phyloP scores from a whole-genome alignment of 2,329 filamentous ascomycete species.

The Penicillium aurantiogriseum region DNA sequence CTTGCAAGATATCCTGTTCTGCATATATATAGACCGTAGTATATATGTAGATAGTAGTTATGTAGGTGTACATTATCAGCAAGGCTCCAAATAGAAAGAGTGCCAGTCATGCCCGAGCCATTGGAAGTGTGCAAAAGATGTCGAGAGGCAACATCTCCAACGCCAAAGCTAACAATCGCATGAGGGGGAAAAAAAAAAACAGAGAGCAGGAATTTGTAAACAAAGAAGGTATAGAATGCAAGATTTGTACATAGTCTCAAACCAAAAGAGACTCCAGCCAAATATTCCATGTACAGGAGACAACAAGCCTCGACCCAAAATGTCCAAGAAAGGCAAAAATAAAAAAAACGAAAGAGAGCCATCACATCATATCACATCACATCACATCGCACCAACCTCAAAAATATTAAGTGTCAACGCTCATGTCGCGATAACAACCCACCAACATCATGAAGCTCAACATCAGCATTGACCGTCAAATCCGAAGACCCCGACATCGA shows the following conservation, averaged over 20 bases:
- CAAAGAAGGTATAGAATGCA: not conserved
- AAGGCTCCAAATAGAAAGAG: not conserved
- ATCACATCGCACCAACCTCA: not conserved
- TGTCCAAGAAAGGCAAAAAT: not conserved
- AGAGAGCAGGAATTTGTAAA: not conserved
- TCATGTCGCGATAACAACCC: slow-evolving; percentile 34
- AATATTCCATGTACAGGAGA: not conserved
- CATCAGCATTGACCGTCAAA: slow-evolving; percentile 23
- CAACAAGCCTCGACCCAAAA: not conserved
- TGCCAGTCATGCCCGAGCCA: not conserved
- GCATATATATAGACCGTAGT: not conserved
- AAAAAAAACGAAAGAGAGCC: not conserved
- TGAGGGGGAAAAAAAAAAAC: slow-evolving; percentile 8
- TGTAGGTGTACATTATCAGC: slow-evolving; percentile 4
- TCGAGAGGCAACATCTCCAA: slow-evolving; percentile 2
- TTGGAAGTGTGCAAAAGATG: not conserved
- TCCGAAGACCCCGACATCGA: slow-evolving; percentile 14
- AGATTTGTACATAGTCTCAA: not conserved
- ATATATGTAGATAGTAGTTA: not conserved
- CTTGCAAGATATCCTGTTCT: no score
- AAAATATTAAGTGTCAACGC: not conserved
- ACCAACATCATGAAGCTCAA: slow-evolving; percentile 46
- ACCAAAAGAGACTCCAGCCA: not conserved
- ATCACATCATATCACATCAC: slow-evolving; percentile 1
- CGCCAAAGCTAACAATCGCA: slow-evolving; percentile 16